phyloP scores from a whole-genome alignment of 257 asterid genomes.

The Primulina eburnea region DNA sequence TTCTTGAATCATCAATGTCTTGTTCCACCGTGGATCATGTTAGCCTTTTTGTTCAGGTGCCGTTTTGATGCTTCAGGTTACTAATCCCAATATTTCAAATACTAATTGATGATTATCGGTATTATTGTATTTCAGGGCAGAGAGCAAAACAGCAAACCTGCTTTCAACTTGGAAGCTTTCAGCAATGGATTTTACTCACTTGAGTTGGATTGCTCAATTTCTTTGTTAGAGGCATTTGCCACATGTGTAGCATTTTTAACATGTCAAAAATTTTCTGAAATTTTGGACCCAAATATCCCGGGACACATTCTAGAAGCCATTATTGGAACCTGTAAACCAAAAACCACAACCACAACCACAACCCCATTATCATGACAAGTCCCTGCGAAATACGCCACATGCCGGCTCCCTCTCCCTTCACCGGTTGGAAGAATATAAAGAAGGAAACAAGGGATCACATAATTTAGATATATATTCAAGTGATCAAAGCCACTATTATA shows the following conservation, averaged over 20 bases:
- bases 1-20: constrained; percentile 22
- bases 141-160: constrained; percentile 43
- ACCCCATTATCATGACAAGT: constrained; percentile 31
- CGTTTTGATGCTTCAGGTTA: not conserved
- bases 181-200: constrained; percentile 63
- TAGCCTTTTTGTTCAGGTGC: constrained; percentile 65
- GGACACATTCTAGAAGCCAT: constrained; percentile 27
- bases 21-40: constrained; percentile 37
- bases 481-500: constrained; percentile 20
- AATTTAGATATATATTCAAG: constrained; percentile 19
- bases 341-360: constrained; percentile 19
- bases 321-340: constrained; percentile 22
- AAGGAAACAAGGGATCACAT: not conserved
- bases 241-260: constrained; percentile 66
- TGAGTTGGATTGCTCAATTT: constrained; percentile 54
- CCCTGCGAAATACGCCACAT: constrained; percentile 55
- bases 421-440: constrained; percentile 81
- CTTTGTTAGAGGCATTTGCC: constrained; percentile 78
- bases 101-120: not conserved
- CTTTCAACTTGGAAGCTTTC: constrained; percentile 64
- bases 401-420: constrained; percentile 85
- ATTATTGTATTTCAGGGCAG: constrained; percentile 45
- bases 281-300: constrained; percentile 31
- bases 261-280: constrained; percentile 42
- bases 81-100: not conserved